These are phyloP conservation scores for Cinchona pubescens DNA, from an alignment of 257 asterid species.

Conservation along the genomic window DNA sequence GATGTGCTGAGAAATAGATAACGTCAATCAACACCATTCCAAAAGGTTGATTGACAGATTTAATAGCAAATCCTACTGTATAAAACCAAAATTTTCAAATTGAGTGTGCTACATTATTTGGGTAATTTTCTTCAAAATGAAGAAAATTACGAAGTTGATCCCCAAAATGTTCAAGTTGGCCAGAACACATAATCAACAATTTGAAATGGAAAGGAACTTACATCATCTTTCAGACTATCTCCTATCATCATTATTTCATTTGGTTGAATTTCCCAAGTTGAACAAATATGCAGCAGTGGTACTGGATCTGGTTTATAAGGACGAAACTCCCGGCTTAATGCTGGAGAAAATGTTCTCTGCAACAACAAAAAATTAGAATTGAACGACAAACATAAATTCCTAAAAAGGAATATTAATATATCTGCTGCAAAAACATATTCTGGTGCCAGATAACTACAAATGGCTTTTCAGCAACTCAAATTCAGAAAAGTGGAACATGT, in stretches of 20 bases:
- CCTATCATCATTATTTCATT: slow-evolving; percentile 84
- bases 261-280: slow-evolving; percentile 59
- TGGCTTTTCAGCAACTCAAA: not conserved
- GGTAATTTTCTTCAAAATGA: too few relatives aligned
- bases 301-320: slow-evolving; percentile 88
- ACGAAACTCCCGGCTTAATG: slow-evolving; percentile 74
- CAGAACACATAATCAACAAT: too few relatives aligned
- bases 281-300: slow-evolving; percentile 69
- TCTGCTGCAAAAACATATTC: not conserved
- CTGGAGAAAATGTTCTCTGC: slow-evolving; percentile 76
- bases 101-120: too few relatives aligned
- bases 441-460: not conserved
- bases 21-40: too few relatives aligned
- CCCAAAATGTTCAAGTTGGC: too few relatives aligned
- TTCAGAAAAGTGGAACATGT: not conserved
- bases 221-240: slow-evolving; percentile 85
- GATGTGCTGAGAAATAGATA: too few relatives aligned
- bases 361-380: not conserved
- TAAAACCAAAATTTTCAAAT: too few relatives aligned
- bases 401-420: too few relatives aligned
- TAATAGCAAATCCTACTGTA: too few relatives aligned
- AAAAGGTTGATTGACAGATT: too few relatives aligned
- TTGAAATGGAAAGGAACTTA: slow-evolving; percentile 40
- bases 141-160: too few relatives aligned
- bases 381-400: not conserved